A percentile compares a stretch with the other conserved stretches of the same genome.
Conservation (phyloP, 2,329 filamentous ascomycete species). For the Fusarium pseudonygamai region DNA sequence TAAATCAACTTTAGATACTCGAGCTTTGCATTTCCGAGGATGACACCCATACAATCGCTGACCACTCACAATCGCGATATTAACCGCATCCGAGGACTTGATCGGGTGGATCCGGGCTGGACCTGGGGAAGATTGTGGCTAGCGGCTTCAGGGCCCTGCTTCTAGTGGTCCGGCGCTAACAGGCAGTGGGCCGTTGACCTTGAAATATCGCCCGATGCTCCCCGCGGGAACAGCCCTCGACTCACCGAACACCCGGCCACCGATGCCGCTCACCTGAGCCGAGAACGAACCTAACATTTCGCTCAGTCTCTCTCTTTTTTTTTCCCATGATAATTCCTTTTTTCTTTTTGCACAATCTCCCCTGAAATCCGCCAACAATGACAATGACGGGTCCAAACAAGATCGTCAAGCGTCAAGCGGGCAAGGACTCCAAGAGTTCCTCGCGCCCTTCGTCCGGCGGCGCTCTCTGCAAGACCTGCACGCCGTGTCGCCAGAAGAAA, state of each 20-base stretch:
- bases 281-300: conserved; percentile 8
- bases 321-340: not conserved
- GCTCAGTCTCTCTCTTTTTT: not conserved
- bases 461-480: conserved; percentile 49
- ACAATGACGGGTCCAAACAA: conserved; percentile 40
- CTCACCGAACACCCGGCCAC: conserved; percentile 32
- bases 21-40: not conserved
- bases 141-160: conserved; percentile 20
- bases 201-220: conserved; percentile 36
- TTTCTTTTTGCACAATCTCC: not conserved
- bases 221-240: conserved; percentile 14
- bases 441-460: conserved; percentile 37
- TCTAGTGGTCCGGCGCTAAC: conserved; percentile 32
- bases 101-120: conserved; percentile 37
- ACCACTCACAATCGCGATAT: conserved; percentile 19
- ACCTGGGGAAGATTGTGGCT: conserved; percentile 26
- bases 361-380: not conserved
- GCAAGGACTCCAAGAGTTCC: conserved; percentile 30
- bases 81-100: conserved; percentile 17
- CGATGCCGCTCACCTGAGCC: conserved; percentile 36
- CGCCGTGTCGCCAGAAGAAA: conserved; percentile 49
- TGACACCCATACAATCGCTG: not conserved
- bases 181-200: conserved; percentile 32
- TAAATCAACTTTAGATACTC: not conserved
- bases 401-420: conserved; percentile 33